Conservation (phyloP, 257 asterid genomes). For the Orobanche coerulescens region DNA sequence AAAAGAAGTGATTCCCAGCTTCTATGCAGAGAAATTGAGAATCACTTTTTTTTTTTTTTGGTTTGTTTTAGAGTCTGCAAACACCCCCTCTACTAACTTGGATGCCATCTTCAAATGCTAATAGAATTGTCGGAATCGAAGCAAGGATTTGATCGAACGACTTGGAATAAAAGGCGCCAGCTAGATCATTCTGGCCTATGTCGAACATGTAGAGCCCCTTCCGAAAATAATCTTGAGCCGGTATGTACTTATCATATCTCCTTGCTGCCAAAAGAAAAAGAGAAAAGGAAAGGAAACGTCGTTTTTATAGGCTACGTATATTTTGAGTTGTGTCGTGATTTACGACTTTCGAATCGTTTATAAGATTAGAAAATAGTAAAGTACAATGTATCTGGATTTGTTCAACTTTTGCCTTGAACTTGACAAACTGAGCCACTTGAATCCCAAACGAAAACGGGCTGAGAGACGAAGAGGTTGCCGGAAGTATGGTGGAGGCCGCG, state of each 20-base stretch:
- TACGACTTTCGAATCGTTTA: not conserved
- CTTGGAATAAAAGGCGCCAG: conserved; percentile 86
- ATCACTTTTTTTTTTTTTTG: too few relatives aligned
- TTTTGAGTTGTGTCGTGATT: not conserved
- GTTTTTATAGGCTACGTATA: not conserved
- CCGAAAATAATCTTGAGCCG: conserved; percentile 51
- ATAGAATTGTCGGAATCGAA: conserved; percentile 58
- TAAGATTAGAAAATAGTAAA: not conserved
- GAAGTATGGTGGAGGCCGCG: conserved; percentile 64
- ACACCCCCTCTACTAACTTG: conserved; percentile 44
- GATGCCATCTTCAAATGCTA: conserved; percentile 64
- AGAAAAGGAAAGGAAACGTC: not conserved
- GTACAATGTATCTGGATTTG: conserved; percentile 60
- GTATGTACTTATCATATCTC: conserved; percentile 55
- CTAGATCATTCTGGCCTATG: conserved; percentile 94
- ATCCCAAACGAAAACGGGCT: conserved; percentile 72
- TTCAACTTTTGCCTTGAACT: conserved; percentile 69
- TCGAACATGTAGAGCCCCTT: conserved; percentile 88
- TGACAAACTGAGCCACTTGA: conserved; percentile 81
- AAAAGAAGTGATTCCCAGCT: not conserved
- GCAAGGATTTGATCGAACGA: conserved; percentile 77
- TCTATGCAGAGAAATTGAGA: too few relatives aligned
- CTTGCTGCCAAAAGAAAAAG: conserved; percentile 38
- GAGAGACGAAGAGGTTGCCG: conserved; percentile 50
- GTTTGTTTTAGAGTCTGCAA: too few relatives aligned